These are phyloP conservation scores for Wallacemonas sp. DNA, from an alignment of 208 protist species.

Conservation along the genomic window DNA sequence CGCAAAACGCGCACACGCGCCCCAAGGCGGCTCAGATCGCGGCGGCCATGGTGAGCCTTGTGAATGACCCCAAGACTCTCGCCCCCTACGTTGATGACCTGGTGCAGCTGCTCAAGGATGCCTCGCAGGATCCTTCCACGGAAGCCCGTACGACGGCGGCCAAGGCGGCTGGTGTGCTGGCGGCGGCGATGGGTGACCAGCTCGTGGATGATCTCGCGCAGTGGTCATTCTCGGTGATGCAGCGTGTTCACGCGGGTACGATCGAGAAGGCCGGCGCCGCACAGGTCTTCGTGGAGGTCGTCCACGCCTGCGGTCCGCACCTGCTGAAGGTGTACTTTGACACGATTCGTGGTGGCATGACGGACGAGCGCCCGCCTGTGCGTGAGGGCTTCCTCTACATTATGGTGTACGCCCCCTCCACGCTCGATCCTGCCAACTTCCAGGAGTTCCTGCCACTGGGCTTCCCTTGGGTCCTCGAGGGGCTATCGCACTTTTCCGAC, in stretches of 20 bases:
- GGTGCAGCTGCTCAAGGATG: slow-evolving; percentile 81
- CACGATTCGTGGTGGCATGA: slow-evolving; percentile 72
- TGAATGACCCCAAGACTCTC: slow-evolving; percentile 81
- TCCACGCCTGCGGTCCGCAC: slow-evolving; percentile 63
- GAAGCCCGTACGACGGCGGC: slow-evolving; percentile 87
- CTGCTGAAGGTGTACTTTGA: slow-evolving; percentile 68
- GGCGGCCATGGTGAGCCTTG: slow-evolving; percentile 86
- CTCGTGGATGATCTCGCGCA: slow-evolving; percentile 69
- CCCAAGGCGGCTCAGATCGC: slow-evolving; percentile 93
- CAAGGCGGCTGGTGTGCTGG: slow-evolving; percentile 82
- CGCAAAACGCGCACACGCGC: slow-evolving; percentile 66
- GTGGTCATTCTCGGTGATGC: slow-evolving; percentile 83
- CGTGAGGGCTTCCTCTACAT: slow-evolving; percentile 93
- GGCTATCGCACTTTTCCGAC: slow-evolving; percentile 90
- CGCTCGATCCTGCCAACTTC: slow-evolving; percentile 63
- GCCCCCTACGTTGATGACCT: slow-evolving; percentile 87
- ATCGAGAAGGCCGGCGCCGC: slow-evolving; percentile 92
- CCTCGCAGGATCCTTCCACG: slow-evolving; percentile 81
- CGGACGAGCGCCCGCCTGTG: slow-evolving; percentile 79
- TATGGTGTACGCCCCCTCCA: slow-evolving; percentile 91
- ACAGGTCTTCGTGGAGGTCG: slow-evolving; percentile 90
- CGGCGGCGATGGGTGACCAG: slow-evolving; percentile 62
- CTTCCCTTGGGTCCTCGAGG: slow-evolving; percentile 89
- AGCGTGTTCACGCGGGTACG: slow-evolving; percentile 57
- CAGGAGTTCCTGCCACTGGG: slow-evolving; percentile 77